Evolutionary conservation across 2,329 filamentous ascomycete species (phyloP).

Genomic region (Sclerotinia sclerotiorum): DNA sequence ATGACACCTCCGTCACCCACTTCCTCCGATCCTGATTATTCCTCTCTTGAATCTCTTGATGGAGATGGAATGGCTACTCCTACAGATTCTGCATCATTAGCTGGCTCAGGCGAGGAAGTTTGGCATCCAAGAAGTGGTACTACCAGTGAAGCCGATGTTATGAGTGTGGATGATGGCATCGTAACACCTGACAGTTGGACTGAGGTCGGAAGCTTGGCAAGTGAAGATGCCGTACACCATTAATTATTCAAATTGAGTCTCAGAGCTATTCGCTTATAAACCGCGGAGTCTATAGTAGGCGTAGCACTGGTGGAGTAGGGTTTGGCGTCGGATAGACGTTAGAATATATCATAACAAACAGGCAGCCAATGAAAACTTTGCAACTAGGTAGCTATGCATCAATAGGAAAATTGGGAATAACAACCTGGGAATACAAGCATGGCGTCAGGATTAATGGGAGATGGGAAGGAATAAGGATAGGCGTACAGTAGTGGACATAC

Average conservation of each 20-base stretch:
- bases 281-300: constrained; percentile 1
- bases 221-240: constrained; percentile 41
- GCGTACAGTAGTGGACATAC: constrained; percentile 5
- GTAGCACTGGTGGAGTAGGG: background rate
- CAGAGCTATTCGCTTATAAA: background rate
- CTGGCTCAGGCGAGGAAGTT: constrained; percentile 50
- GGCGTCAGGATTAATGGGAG: constrained; percentile 6
- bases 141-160: constrained; percentile 51
- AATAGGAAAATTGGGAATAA: background rate
- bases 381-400: constrained; percentile 1
- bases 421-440: background rate
- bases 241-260: constrained; percentile 29
- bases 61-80: constrained; percentile 57
- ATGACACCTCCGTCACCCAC: constrained; percentile 31
- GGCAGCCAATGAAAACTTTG: background rate
- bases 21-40: constrained; percentile 33
- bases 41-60: constrained; percentile 29
- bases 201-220: constrained; percentile 62
- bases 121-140: constrained; percentile 42
- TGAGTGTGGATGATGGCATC: constrained; percentile 61
- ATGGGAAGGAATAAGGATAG: background rate
- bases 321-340: constrained; percentile 1
- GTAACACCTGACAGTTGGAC: constrained; percentile 63
- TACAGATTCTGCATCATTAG: constrained; percentile 57
- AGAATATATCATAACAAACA: background rate